Evolutionary conservation across 768 basidiomycete genomes (phyloP).

Genomic region (Suillus ampliporus): DNA sequence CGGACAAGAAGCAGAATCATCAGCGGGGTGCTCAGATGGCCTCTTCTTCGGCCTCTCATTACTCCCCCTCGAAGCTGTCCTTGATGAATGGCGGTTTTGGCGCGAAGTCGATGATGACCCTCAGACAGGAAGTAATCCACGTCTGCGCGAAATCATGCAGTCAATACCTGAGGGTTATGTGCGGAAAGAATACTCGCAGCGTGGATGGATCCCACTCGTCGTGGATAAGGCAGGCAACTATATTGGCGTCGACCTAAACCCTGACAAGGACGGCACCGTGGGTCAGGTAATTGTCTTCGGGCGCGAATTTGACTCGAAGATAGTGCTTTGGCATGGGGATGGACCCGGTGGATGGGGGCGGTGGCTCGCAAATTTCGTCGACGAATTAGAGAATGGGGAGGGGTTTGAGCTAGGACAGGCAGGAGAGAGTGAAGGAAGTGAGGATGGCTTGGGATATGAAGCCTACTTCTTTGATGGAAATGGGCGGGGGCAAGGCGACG

Average conservation of each 20-base stretch:
- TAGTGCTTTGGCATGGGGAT: conserved; percentile 92
- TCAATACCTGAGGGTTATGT: conserved; percentile 92
- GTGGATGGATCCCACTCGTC: conserved; percentile 96
- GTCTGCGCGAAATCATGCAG: conserved; percentile 77
- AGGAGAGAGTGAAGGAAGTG: conserved; percentile 72
- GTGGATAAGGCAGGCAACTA: conserved; percentile 96
- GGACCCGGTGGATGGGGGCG: conserved; percentile 92
- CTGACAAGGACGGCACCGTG: conserved; percentile 70
- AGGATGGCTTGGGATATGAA: conserved; percentile 87
- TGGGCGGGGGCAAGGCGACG: conserved; percentile 78
- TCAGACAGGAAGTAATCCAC: conserved; percentile 76
- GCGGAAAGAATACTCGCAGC: conserved; percentile 85
- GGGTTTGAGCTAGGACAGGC: conserved; percentile 78
- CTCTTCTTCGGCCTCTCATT: conserved; percentile 96
- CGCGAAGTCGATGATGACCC: conserved; percentile 92
- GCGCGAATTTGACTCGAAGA: conserved; percentile 98
- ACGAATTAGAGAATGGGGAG: conserved; percentile 90
- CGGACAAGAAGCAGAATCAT: conserved; percentile 92
- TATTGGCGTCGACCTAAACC: conserved; percentile 93
- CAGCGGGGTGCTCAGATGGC: conserved; percentile 87
- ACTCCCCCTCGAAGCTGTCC: conserved; percentile 89
- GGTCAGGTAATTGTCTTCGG: conserved; percentile 99
- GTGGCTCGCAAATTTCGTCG: conserved; percentile 90
- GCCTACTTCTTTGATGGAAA: conserved; percentile 85
- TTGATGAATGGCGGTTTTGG: conserved; percentile 98